phyloP scores from a whole-genome alignment of 1,284 basidiomycete species.

The Leucoagaricus sp. region DNA sequence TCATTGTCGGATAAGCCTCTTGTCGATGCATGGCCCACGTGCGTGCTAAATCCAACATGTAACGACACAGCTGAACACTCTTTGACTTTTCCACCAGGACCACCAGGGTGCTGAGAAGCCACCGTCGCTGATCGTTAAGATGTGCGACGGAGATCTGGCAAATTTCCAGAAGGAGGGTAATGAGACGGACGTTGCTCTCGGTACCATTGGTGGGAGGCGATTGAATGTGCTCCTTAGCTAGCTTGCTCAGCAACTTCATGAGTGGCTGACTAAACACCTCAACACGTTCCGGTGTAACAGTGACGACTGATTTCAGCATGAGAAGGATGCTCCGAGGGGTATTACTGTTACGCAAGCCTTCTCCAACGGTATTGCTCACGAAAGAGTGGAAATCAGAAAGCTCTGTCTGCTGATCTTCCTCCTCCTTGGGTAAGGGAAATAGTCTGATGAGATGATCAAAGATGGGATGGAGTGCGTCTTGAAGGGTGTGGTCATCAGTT shows the following conservation, averaged over 20 bases:
- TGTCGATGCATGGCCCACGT: conserved; percentile 88
- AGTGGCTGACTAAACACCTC: conserved; percentile 80
- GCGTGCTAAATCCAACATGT: conserved; percentile 85
- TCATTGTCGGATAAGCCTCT: conserved; percentile 88
- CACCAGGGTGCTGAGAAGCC: conserved; percentile 75
- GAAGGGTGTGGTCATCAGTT: conserved; percentile 74
- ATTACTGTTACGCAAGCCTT: conserved; percentile 78
- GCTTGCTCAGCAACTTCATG: conserved; percentile 84
- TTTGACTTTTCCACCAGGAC: conserved; percentile 93
- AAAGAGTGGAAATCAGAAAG: conserved; percentile 81
- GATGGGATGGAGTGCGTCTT: conserved; percentile 82
- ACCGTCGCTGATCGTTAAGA: conserved; percentile 72
- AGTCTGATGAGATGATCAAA: conserved; percentile 87
- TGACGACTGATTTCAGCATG: conserved; percentile 89
- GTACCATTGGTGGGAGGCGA: conserved; percentile 48
- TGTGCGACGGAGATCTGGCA: conserved; percentile 65
- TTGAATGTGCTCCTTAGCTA: conserved; percentile 88
- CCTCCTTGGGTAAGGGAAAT: conserved; percentile 82
- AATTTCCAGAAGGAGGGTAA: conserved; percentile 72
- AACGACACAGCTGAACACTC: conserved; percentile 79
- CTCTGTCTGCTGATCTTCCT: conserved; percentile 65
- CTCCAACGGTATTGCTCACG: conserved; percentile 77
- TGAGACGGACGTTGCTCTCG: conserved; percentile 62
- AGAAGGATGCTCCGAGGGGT: conserved; percentile 81
- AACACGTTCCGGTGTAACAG: conserved; percentile 81